Percentiles rank a stretch among this genome's conserved stretches.
Evolutionary conservation across 495 filamentous ascomycete genomes (phyloP).

Genomic region (Lindgomyces ingoldianus): DNA sequence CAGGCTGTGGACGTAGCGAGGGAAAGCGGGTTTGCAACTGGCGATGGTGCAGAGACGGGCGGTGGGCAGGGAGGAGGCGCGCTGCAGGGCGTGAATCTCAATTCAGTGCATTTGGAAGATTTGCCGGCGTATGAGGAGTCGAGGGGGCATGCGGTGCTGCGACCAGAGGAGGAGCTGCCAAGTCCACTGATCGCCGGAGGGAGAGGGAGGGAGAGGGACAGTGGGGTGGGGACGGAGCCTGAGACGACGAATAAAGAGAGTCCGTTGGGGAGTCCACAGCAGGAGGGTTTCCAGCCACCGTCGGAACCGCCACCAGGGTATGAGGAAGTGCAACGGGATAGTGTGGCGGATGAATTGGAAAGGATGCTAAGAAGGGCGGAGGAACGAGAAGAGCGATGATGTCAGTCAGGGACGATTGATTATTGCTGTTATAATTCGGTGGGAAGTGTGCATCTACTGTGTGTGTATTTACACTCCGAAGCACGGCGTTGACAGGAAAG

Average conservation of each 20-base stretch:
- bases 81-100: conserved; percentile 55
- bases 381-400: conserved; percentile 30
- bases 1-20: conserved; percentile 74
- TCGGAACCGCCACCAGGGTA: conserved; percentile 89
- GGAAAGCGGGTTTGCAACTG: conserved; percentile 47
- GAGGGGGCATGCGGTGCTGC: conserved; percentile 15
- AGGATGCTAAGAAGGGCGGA: conserved; percentile 33
- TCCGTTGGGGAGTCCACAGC: conserved; percentile 19
- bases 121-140: conserved; percentile 73
- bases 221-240: conserved; percentile 20
- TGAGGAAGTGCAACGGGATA: conserved; percentile 82
- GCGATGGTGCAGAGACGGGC: conserved; percentile 38
- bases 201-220: conserved; percentile 2
- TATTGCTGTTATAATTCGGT: background rate
- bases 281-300: conserved; percentile 52
- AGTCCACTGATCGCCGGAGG: conserved; percentile 4
- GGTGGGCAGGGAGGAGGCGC: conserved; percentile 45
- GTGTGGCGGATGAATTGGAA: conserved; percentile 65
- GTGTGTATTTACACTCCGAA: background rate
- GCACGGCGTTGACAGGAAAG: background rate
- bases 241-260: conserved; percentile 20
- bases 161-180: conserved; percentile 10
- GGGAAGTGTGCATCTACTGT: background rate
- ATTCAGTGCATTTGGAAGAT: conserved; percentile 71
- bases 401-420: conserved; percentile 43